Conservation (phyloP, 495 filamentous ascomycete genomes). For the Parmelia sp. region DNA sequence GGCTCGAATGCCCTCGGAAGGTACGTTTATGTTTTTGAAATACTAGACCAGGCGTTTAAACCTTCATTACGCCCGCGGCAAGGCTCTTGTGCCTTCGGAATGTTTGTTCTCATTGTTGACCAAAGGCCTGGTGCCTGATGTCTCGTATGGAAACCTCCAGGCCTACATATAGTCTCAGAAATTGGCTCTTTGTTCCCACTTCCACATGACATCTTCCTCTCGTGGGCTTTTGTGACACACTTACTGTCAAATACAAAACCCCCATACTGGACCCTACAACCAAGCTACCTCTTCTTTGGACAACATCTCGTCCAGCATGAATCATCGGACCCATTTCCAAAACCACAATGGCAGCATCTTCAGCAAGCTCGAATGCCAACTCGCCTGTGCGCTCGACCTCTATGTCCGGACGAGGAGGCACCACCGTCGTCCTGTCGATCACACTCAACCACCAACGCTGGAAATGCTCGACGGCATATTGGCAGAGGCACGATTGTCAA, state of each 20-base stretch:
- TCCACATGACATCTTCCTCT: not conserved
- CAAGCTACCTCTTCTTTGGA: not conserved
- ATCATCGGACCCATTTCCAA: not conserved
- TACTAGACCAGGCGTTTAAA: not conserved
- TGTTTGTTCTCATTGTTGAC: not conserved
- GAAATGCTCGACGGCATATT: not conserved
- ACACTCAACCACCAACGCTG: not conserved
- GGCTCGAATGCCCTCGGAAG: not conserved
- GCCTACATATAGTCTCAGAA: not conserved
- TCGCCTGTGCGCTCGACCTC: not conserved
- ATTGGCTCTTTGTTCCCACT: not conserved
- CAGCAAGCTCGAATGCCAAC: not conserved
- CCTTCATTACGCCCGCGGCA: not conserved
- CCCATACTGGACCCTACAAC: not conserved
- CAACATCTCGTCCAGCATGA: not conserved
- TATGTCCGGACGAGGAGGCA: not conserved
- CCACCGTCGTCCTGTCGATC: not conserved
- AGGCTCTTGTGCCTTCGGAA: not conserved
- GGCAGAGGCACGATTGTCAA: not conserved
- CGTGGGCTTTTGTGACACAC: not conserved
- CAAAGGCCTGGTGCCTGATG: not conserved
- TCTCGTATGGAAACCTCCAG: not conserved
- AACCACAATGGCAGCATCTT: not conserved
- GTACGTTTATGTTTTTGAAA: not conserved
- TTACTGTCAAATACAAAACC: not conserved